A percentile compares a stretch with the other conserved stretches of the same genome.
These are phyloP conservation scores for Tremella mesenterica DNA, from an alignment of 768 basidiomycete genomes.

Conservation along the genomic window DNA sequence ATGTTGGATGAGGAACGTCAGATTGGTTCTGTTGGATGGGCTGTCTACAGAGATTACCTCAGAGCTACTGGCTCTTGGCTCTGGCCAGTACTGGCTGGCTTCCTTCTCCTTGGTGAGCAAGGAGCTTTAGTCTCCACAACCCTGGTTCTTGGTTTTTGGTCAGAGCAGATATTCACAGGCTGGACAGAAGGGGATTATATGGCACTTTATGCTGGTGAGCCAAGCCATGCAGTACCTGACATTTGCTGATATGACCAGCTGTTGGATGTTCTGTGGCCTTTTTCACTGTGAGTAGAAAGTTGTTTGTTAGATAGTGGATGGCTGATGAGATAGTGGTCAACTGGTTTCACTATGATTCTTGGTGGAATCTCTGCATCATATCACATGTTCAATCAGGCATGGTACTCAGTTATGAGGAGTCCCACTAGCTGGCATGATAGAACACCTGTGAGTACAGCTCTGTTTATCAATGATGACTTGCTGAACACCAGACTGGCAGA, in stretches of 20 bases:
- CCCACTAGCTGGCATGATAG: constrained; percentile 65
- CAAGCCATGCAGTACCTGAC: background rate
- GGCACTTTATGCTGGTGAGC: constrained; percentile 49
- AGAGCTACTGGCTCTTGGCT: constrained; percentile 48
- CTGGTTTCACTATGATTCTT: constrained; percentile 12
- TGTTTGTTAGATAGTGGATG: background rate
- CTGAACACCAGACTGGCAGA: constrained; percentile 18
- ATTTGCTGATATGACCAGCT: constrained; percentile 8
- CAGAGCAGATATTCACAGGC: constrained; percentile 51
- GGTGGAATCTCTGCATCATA: constrained; percentile 45
- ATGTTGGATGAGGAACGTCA: constrained; percentile 51
- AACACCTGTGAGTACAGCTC: constrained; percentile 43
- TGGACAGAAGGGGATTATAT: constrained; percentile 63
- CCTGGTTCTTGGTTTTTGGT: constrained; percentile 69
- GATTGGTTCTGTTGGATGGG: constrained; percentile 52
- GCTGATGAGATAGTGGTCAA: background rate
- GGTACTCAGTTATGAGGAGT: constrained; percentile 41
- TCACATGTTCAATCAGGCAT: constrained; percentile 50
- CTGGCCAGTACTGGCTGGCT: constrained; percentile 49
- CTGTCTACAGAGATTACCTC: constrained; percentile 51
- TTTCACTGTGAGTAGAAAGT: background rate
- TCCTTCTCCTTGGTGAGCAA: constrained; percentile 50
- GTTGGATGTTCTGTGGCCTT: constrained; percentile 20
- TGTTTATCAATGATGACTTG: background rate
- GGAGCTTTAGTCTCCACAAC: constrained; percentile 55